phyloP scores from a whole-genome alignment of 768 basidiomycete species.

The Dictyophora rubrovolvata region DNA sequence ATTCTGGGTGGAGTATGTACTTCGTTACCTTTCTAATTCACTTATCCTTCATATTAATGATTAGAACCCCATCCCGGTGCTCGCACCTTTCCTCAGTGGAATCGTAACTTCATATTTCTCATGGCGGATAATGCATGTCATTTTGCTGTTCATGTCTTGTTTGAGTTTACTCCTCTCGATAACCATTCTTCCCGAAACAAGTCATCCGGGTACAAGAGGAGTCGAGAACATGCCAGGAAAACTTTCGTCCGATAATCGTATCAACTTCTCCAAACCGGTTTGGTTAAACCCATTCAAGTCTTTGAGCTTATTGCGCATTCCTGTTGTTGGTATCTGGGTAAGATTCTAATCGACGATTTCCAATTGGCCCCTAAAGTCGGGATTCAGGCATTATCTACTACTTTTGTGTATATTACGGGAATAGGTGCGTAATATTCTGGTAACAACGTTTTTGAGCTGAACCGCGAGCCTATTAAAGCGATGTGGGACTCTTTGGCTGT shows the following conservation, averaged over 20 bases:
- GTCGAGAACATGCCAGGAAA: constrained; percentile 31
- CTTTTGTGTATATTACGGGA: not conserved
- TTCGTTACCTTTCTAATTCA: not conserved
- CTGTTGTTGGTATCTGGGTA: not conserved
- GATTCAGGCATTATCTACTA: constrained; percentile 31
- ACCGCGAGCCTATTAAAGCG: not conserved
- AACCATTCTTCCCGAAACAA: constrained; percentile 55
- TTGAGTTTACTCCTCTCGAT: constrained; percentile 30
- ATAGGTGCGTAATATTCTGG: not conserved
- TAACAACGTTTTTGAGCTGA: not conserved
- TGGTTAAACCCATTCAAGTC: constrained; percentile 52
- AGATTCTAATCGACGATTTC: not conserved
- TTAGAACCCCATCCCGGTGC: not conserved
- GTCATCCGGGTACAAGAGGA: constrained; percentile 46
- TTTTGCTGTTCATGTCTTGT: constrained; percentile 31
- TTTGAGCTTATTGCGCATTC: constrained; percentile 17
- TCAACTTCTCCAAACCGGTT: constrained; percentile 13
- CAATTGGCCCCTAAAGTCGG: constrained; percentile 15
- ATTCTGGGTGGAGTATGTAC: not conserved
- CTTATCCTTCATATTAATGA: not conserved
- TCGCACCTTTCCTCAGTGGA: not conserved
- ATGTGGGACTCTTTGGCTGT: not conserved
- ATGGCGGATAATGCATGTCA: constrained; percentile 51
- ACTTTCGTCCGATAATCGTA: constrained; percentile 5
- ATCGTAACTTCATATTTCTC: constrained; percentile 44